Evolutionary conservation across 805 yeast species (phyloP).

Genomic region (Hanseniaspora lachancei): DNA sequence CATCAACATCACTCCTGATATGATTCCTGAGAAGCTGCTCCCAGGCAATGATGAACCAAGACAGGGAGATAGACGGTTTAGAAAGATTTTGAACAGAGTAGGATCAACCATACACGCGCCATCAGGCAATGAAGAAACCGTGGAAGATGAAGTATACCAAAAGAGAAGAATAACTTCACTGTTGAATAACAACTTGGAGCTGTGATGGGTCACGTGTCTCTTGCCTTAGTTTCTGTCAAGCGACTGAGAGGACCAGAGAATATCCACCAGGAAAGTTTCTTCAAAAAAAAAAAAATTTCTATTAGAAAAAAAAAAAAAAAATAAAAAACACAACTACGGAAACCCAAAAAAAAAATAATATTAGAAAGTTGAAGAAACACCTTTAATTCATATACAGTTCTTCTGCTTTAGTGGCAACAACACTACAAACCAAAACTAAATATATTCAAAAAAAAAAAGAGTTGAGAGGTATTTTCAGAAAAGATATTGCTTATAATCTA

Average conservation of each 20-base stretch:
- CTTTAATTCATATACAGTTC: no score
- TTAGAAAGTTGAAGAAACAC: no score
- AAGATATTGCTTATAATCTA: no score
- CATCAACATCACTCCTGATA: not conserved
- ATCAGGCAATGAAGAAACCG: not conserved
- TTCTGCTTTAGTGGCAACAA: no score
- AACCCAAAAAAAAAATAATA: not conserved
- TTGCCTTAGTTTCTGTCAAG: no score
- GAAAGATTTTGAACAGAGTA: not conserved
- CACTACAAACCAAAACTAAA: no score
- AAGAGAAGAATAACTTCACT: constrained; percentile 3
- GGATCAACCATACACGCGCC: not conserved
- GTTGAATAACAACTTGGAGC: not conserved
- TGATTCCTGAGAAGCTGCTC: not conserved
- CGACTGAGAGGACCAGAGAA: not conserved
- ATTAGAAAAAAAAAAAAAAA: not conserved
- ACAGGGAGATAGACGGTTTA: not conserved
- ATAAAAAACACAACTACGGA: not conserved
- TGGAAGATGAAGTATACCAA: not conserved
- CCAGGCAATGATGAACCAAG: not conserved
- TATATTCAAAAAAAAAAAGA: no score
- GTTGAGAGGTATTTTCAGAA: no score
- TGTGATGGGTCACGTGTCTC: not conserved
- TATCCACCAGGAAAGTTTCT: not conserved
- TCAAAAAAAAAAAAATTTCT: not conserved